Evolutionary conservation across 495 filamentous ascomycete genomes (phyloP).

Genomic region (Cryomyces minteri): DNA sequence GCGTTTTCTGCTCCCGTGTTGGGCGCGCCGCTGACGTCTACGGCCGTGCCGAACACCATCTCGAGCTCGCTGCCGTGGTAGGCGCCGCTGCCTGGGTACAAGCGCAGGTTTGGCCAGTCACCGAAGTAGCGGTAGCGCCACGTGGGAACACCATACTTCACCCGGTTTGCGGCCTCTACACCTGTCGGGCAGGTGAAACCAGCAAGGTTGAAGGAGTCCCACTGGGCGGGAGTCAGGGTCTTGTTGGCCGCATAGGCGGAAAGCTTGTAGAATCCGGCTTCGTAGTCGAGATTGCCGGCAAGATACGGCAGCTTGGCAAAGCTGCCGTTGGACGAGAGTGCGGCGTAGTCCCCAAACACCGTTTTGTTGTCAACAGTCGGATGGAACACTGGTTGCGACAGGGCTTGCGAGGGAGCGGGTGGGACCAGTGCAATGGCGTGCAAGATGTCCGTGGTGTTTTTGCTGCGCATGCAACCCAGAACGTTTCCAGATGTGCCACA

Average conservation of each 20-base stretch:
- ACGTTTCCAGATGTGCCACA: constrained; percentile 19
- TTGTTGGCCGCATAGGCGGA: constrained; percentile 14
- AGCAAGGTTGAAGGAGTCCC: constrained; percentile 23
- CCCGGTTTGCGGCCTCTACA: background rate
- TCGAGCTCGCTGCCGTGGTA: constrained; percentile 6
- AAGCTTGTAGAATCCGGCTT: constrained; percentile 25
- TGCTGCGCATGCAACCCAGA: constrained; percentile 27
- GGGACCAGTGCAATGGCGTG: constrained; percentile 9
- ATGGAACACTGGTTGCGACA: constrained; percentile 1
- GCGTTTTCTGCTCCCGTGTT: constrained; percentile 3
- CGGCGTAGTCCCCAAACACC: constrained; percentile 4
- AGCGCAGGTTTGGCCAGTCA: constrained; percentile 7
- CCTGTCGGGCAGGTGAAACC: constrained; percentile 3
- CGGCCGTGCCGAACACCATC: constrained; percentile 7
- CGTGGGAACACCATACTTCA: background rate
- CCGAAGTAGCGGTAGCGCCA: constrained; percentile 6
- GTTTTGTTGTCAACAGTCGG: constrained; percentile 3
- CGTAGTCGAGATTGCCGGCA: constrained; percentile 27
- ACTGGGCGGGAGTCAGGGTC: constrained; percentile 13
- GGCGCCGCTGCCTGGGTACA: constrained; percentile 7
- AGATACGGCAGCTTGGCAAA: constrained; percentile 12
- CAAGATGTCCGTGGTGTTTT: constrained; percentile 18
- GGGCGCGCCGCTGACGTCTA: constrained; percentile 4
- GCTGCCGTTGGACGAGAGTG: background rate
- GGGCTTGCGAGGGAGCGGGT: background rate